Percentiles rank a stretch among this genome's conserved stretches.
These are phyloP conservation scores for Neoboletus brunneissimus DNA, from an alignment of 768 basidiomycete species.

Conservation along the genomic window DNA sequence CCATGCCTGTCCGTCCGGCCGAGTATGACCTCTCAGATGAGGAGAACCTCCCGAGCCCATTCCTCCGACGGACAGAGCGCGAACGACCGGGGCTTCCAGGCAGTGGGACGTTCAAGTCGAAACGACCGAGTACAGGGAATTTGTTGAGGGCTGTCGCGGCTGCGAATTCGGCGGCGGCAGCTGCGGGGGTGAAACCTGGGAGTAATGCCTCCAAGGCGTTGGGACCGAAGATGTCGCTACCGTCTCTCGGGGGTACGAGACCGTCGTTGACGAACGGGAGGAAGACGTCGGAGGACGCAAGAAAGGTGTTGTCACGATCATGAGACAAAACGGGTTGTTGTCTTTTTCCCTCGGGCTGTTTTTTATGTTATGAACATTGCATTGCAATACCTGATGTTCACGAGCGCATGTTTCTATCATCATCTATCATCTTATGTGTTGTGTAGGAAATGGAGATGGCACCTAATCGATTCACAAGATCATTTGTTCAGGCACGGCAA, in stretches of 20 bases:
- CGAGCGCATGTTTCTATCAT: constrained; percentile 4
- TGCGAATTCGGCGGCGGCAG: constrained; percentile 42
- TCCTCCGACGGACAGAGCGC: constrained; percentile 58
- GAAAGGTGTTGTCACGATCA: constrained; percentile 14
- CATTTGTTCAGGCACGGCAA: no score
- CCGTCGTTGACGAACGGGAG: constrained; percentile 45
- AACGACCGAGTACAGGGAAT: constrained; percentile 51
- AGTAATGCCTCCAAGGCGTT: constrained; percentile 8
- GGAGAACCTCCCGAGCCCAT: constrained; percentile 84
- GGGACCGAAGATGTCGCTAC: constrained; percentile 8
- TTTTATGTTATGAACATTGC: constrained; percentile 3
- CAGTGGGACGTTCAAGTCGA: constrained; percentile 24
- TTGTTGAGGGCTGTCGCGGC: constrained; percentile 58
- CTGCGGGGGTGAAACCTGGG: constrained; percentile 21
- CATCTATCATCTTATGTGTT: not conserved
- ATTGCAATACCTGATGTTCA: constrained; percentile 9
- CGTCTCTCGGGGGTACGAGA: constrained; percentile 27
- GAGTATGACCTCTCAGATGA: constrained; percentile 73
- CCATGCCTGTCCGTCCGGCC: constrained; percentile 30
- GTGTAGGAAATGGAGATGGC: not conserved
- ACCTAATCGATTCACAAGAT: not conserved
- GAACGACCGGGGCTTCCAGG: constrained; percentile 22
- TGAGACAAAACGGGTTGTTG: not conserved
- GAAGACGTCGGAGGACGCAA: constrained; percentile 50
- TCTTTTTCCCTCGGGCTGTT: not conserved